Conservation (phyloP, 192 early-diverging fungal species). For the Nowakowskiella sp. region DNA sequence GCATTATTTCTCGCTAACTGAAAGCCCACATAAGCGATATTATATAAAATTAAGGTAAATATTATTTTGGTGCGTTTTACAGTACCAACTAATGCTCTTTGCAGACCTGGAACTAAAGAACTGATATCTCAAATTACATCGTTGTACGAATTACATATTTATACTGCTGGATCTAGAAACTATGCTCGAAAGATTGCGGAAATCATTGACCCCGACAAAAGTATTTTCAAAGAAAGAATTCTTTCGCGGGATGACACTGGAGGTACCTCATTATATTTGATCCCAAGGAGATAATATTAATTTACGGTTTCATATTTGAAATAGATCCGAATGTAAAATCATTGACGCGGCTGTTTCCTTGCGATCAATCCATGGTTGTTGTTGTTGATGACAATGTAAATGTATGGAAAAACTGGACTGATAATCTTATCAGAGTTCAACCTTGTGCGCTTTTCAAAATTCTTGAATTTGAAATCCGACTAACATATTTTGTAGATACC, state of each 20-base stretch:
- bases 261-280: slow-evolving; percentile 39
- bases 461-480: background rate
- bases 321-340: slow-evolving; percentile 45
- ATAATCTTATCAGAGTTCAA: slow-evolving; percentile 78
- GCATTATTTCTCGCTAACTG: slow-evolving; percentile 63
- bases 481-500: slow-evolving; percentile 48
- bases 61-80: slow-evolving; percentile 1
- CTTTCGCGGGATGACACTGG: slow-evolving; percentile 88
- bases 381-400: slow-evolving; percentile 93
- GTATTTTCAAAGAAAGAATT: slow-evolving; percentile 79
- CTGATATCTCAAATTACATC: slow-evolving; percentile 64
- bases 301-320: background rate
- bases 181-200: slow-evolving; percentile 86
- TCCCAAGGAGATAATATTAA: background rate
- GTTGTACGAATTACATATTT: slow-evolving; percentile 93
- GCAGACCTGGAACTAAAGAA: slow-evolving; percentile 65
- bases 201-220: slow-evolving; percentile 74
- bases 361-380: slow-evolving; percentile 92
- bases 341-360: slow-evolving; percentile 81
- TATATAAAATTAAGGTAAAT: slow-evolving; percentile 74
- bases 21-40: slow-evolving; percentile 59
- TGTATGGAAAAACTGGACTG: slow-evolving; percentile 81
- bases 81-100: background rate
- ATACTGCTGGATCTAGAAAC: slow-evolving; percentile 93
- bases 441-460: slow-evolving; percentile 60